Evolutionary conservation across 2,329 filamentous ascomycete genomes (phyloP).

Genomic region (Colletotrichum sp.): DNA sequence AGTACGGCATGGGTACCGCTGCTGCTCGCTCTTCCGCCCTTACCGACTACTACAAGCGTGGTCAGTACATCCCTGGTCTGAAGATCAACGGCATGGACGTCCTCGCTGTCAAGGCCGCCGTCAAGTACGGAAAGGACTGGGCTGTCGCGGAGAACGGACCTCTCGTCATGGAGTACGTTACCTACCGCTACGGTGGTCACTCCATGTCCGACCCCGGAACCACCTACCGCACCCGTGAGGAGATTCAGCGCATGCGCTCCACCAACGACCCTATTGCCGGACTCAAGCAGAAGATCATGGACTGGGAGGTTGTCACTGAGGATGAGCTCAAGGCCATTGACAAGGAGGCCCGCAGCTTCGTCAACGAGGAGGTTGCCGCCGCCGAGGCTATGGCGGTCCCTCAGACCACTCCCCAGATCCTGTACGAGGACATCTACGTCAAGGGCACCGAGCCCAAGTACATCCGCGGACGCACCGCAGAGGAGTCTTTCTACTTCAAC

Average conservation of each 20-base stretch:
- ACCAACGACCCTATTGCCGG: conserved; percentile 98
- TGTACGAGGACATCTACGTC: conserved; percentile 98
- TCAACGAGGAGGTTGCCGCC: conserved; percentile 87
- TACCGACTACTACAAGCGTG: conserved; percentile 99
- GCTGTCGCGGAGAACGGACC: conserved; percentile 84
- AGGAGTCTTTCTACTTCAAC: conserved; percentile 94
- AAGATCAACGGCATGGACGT: conserved; percentile 99
- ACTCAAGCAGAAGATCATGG: conserved; percentile 96
- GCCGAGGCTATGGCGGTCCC: conserved; percentile 89
- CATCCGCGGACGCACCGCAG: conserved; percentile 84
- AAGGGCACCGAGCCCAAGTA: conserved; percentile 85
- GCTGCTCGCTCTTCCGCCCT: conserved; percentile 92
- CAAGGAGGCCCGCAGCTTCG: conserved; percentile 85
- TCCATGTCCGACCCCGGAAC: conserved; percentile 99
- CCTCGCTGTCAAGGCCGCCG: conserved; percentile 94
- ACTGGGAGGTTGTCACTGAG: conserved; percentile 91
- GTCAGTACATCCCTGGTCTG: conserved; percentile 98
- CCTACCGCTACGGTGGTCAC: conserved; percentile 98
- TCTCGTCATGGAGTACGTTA: conserved; percentile 97
- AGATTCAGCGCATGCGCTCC: conserved; percentile 99
- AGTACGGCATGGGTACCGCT: conserved; percentile 99
- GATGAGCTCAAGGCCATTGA: conserved; percentile 96
- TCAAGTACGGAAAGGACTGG: conserved; percentile 92
- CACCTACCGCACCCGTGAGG: conserved; percentile 98
- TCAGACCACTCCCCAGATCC: conserved; percentile 78